Percentiles rank a stretch among this genome's conserved stretches.
Evolutionary conservation across 495 filamentous ascomycete genomes (phyloP).

Genomic region (Recurvomyces mirabilis): DNA sequence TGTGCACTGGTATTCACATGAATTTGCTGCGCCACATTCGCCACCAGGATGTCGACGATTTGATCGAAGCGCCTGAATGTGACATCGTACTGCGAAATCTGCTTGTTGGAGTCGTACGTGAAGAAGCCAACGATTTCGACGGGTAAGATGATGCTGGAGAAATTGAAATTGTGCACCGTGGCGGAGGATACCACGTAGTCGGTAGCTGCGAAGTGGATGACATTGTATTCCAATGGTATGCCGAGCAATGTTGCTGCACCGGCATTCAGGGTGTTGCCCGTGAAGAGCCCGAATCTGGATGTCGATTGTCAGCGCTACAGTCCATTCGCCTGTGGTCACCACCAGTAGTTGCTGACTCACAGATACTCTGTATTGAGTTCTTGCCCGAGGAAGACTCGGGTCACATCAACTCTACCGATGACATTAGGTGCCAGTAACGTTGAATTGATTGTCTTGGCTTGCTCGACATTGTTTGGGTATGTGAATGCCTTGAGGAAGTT

Average conservation of each 20-base stretch:
- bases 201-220: not conserved
- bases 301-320: too few species aligned
- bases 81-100: slow-evolving; percentile 2
- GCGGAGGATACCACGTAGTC: not conserved
- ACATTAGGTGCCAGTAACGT: not conserved
- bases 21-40: not conserved
- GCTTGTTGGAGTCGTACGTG: not conserved
- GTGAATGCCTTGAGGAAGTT: not conserved
- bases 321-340: too few species aligned
- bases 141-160: not conserved
- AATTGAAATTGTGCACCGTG: not conserved
- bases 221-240: not conserved
- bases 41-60: not conserved
- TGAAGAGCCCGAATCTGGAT: not conserved
- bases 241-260: not conserved
- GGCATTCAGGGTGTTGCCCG: not conserved
- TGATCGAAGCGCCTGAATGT: not conserved
- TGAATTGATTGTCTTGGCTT: not conserved
- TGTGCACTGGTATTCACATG: not conserved
- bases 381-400: not conserved
- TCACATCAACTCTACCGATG: not conserved
- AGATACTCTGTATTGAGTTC: slow-evolving; percentile 1
- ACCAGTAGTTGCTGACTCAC: too few species aligned
- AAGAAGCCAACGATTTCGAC: not conserved
- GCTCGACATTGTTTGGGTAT: not conserved